Percentiles rank a stretch among this genome's conserved stretches.
Conservation (phyloP, 192 early-diverging fungal genomes). For the Oehlia diaphana region DNA sequence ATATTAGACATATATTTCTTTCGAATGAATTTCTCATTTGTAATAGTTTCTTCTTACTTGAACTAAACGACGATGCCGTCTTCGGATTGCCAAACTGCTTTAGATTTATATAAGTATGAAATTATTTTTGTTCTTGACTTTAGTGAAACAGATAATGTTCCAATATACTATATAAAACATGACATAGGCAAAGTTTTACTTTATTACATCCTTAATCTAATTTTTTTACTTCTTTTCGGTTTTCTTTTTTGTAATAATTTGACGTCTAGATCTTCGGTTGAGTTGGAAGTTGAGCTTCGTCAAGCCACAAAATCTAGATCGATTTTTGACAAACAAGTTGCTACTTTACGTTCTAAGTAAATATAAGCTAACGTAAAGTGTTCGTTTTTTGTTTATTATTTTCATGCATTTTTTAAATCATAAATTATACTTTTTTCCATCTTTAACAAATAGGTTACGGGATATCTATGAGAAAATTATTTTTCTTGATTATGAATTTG, state of each 20-base stretch:
- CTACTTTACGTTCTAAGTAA: slow-evolving; percentile 25
- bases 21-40: slow-evolving; percentile 13
- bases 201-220: neutral
- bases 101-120: slow-evolving; percentile 32
- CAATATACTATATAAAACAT: neutral
- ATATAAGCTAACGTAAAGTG: neutral
- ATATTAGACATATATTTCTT: neutral
- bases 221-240: neutral
- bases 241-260: neutral
- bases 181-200: too few relatives aligned
- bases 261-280: slow-evolving; percentile 23
- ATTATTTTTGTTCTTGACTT: neutral
- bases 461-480: slow-evolving; percentile 48
- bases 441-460: slow-evolving; percentile 36
- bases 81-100: slow-evolving; percentile 17
- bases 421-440: neutral
- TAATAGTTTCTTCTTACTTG: neutral
- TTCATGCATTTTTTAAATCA: neutral
- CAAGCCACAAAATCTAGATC: slow-evolving; percentile 19
- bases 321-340: slow-evolving; percentile 28
- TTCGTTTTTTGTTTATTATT: neutral
- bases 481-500: slow-evolving; percentile 44
- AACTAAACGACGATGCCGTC: slow-evolving; percentile 24
- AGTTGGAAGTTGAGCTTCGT: slow-evolving; percentile 25
- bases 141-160: neutral